These are phyloP conservation scores for Trichoderma koningii DNA, from an alignment of 2,329 filamentous ascomycete species.

Conservation along the genomic window DNA sequence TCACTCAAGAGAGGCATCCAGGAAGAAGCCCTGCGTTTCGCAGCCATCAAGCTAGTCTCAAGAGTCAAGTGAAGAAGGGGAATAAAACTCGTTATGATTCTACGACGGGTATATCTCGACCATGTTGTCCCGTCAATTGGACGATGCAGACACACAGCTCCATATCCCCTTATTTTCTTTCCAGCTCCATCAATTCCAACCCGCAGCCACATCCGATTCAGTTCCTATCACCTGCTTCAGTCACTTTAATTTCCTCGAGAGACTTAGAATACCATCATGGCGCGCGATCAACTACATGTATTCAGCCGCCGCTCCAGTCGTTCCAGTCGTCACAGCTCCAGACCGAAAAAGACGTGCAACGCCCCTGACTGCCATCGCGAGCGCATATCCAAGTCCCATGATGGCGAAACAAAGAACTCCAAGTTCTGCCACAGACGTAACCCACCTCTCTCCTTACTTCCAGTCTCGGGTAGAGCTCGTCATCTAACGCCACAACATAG, in stretches of 20 bases:
- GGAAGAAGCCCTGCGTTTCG: background rate
- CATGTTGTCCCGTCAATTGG: background rate
- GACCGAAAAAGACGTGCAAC: background rate
- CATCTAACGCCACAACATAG: background rate
- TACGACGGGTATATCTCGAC: background rate
- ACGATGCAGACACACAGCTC: background rate
- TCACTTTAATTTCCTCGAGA: background rate
- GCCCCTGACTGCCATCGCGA: background rate
- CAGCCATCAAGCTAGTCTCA: background rate
- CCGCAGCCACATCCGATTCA: background rate
- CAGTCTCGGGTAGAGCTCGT: background rate
- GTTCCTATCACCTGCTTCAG: too few species aligned
- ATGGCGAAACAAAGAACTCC: background rate
- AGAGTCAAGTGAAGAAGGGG: background rate
- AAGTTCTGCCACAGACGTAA: slow-evolving; percentile 5
- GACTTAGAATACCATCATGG: background rate
- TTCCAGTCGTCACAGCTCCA: background rate
- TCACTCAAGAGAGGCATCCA: background rate
- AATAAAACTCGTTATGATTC: background rate
- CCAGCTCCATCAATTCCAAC: background rate
- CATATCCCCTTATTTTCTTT: background rate
- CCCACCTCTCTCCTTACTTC: background rate
- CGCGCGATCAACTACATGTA: background rate
- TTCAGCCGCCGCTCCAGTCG: background rate
- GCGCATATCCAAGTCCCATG: background rate